These are phyloP conservation scores for Lachancea lanzarotensis DNA, from an alignment of 805 yeast genomes.

Conservation along the genomic window DNA sequence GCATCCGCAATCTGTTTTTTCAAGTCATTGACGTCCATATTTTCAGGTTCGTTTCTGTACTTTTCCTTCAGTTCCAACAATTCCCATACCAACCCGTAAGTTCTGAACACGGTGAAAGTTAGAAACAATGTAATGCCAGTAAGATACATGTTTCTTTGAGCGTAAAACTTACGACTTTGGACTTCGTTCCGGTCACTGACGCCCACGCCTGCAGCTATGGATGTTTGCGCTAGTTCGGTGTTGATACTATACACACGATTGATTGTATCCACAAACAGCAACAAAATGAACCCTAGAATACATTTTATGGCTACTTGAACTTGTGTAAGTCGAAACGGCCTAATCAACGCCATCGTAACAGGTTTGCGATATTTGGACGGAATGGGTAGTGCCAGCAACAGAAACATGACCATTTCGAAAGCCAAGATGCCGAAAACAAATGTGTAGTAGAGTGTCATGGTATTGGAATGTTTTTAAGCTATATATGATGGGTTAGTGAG, in stretches of 20 bases:
- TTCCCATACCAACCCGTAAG: constrained; percentile 73
- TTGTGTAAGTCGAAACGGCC: constrained; percentile 64
- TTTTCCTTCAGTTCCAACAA: constrained; percentile 57
- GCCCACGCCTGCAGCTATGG: constrained; percentile 22
- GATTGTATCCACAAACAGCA: constrained; percentile 82
- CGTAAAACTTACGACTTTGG: constrained; percentile 86
- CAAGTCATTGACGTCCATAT: constrained; percentile 30
- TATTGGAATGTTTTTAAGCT: neutral
- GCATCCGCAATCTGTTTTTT: constrained; percentile 48
- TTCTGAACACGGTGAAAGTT: constrained; percentile 77
- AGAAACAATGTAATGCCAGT: constrained; percentile 93
- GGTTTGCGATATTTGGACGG: constrained; percentile 71
- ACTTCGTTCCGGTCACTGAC: constrained; percentile 67
- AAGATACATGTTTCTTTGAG: constrained; percentile 92
- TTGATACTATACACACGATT: constrained; percentile 71
- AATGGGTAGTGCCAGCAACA: constrained; percentile 75
- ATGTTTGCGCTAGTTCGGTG: constrained; percentile 43
- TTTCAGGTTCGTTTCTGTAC: constrained; percentile 25
- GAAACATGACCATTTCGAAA: constrained; percentile 71
- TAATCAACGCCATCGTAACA: constrained; percentile 52
- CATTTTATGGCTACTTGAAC: constrained; percentile 76
- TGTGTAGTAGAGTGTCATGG: constrained; percentile 29
- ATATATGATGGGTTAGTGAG: no score
- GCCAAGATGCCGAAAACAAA: constrained; percentile 69
- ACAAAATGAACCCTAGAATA: constrained; percentile 71